Evolutionary conservation across 139 green algal genomes (phyloP).

Genomic region (Coelastrella sp.): DNA sequence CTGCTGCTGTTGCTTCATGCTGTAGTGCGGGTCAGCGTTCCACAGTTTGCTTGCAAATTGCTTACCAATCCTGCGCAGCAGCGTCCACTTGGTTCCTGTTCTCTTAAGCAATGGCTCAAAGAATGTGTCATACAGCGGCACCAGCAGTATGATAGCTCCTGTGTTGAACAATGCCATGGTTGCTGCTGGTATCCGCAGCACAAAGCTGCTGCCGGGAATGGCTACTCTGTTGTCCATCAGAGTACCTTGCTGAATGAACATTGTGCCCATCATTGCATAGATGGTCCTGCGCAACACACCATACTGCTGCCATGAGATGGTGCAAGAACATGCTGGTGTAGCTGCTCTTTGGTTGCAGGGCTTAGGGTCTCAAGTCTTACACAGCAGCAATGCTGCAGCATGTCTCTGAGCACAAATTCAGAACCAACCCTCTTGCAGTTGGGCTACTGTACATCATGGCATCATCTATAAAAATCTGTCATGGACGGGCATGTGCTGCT

Average conservation of each 20-base stretch:
- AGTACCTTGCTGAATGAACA: conserved; percentile 92
- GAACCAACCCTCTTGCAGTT: neutral
- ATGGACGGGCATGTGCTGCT: neutral
- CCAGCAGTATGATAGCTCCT: conserved; percentile 47
- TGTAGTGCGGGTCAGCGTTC: neutral
- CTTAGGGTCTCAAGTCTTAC: too few species aligned
- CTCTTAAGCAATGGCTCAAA: conserved; percentile 74
- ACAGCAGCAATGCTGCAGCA: too few species aligned
- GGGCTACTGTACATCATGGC: neutral
- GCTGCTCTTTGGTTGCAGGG: too few species aligned
- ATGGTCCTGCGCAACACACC: conserved; percentile 74
- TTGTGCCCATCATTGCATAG: conserved; percentile 92
- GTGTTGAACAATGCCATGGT: conserved; percentile 92
- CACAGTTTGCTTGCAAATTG: too few species aligned
- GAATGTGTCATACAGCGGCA: conserved; percentile 88
- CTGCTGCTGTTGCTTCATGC: neutral
- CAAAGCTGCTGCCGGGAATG: conserved; percentile 21
- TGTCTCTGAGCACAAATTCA: too few species aligned
- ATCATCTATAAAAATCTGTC: neutral
- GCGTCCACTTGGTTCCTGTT: conserved; percentile 66
- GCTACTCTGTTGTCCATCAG: conserved; percentile 77
- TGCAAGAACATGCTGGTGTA: too few species aligned
- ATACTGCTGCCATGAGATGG: too few species aligned
- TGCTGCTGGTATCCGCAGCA: conserved; percentile 83
- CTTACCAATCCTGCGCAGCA: conserved; percentile 85